A percentile compares a stretch with the other conserved stretches of the same genome.
Evolutionary conservation across 2,329 filamentous ascomycete genomes (phyloP).

Genomic region (Cyphellophora attinorum): DNA sequence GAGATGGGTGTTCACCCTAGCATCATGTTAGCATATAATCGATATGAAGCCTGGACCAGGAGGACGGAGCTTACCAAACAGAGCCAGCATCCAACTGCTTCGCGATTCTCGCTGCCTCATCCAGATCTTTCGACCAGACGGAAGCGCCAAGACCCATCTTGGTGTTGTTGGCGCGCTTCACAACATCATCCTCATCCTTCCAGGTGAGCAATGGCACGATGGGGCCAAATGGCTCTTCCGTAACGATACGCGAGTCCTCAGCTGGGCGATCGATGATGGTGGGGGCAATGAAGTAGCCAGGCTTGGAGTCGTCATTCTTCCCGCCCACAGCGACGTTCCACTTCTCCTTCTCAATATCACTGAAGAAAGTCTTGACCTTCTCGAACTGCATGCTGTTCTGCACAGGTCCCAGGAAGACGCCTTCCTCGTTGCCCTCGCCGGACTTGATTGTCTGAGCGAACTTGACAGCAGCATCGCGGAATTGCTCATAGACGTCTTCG

Average conservation of each 20-base stretch:
- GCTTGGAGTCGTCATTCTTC: conserved; percentile 23
- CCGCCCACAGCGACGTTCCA: conserved; percentile 44
- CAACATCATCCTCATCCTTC: conserved; percentile 50
- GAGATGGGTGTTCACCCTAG: conserved; percentile 11
- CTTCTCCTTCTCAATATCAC: conserved; percentile 44
- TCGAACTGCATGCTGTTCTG: conserved; percentile 58
- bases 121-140: conserved; percentile 46
- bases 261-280: conserved; percentile 50
- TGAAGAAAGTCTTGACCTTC: conserved; percentile 46
- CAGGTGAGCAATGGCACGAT: conserved; percentile 55
- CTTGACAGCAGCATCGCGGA: conserved; percentile 36
- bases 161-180: conserved; percentile 44
- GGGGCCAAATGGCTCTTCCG: conserved; percentile 52
- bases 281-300: conserved; percentile 49
- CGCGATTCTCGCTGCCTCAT: conserved; percentile 42
- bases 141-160: conserved; percentile 47
- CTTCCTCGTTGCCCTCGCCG: conserved; percentile 26
- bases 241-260: conserved; percentile 44
- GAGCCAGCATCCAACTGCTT: conserved; percentile 45
- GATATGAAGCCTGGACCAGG: too few relatives aligned
- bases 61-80: too few relatives aligned
- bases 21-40: too few relatives aligned
- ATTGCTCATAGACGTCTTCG: conserved; percentile 40
- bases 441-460: conserved; percentile 18
- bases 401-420: conserved; percentile 48